Percentiles rank a stretch among this genome's conserved stretches.
Evolutionary conservation across 129 eudicot species (phyloP).

Genomic region (Chrysanthemum lavandulifolium): DNA sequence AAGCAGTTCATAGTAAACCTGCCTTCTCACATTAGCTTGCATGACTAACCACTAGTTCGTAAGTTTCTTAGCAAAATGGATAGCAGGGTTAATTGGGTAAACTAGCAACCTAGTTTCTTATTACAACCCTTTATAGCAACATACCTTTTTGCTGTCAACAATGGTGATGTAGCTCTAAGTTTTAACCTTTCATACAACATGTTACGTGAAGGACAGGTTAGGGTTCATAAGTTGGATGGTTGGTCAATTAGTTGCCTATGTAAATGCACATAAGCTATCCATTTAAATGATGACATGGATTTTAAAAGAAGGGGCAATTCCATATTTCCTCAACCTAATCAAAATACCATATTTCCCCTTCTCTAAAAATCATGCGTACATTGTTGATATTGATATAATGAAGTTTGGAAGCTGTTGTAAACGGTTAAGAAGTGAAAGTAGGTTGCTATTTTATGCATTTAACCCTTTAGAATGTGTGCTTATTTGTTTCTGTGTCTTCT

Average conservation of each 20-base stretch:
- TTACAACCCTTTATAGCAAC: background rate
- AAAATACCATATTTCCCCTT: too few relatives aligned
- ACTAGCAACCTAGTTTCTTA: slow-evolving; percentile 7
- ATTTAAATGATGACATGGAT: background rate
- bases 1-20: background rate
- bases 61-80: slow-evolving; percentile 5
- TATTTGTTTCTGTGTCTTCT: slow-evolving; percentile 1
- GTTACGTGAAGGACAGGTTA: background rate
- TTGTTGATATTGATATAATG: background rate
- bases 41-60: slow-evolving; percentile 1
- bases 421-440: background rate
- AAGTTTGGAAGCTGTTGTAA: background rate
- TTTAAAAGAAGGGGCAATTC: background rate
- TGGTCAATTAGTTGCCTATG: background rate
- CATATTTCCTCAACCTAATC: too few relatives aligned
- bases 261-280: background rate
- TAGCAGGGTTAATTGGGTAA: background rate
- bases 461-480: slow-evolving; percentile 1
- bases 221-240: background rate
- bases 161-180: background rate
- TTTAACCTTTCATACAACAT: background rate
- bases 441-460: background rate
- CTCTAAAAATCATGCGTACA: too few relatives aligned
- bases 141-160: background rate
- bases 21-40: background rate